These are phyloP conservation scores for Alternaria longipes DNA, from an alignment of 2,329 filamentous ascomycete genomes.

Conservation along the genomic window DNA sequence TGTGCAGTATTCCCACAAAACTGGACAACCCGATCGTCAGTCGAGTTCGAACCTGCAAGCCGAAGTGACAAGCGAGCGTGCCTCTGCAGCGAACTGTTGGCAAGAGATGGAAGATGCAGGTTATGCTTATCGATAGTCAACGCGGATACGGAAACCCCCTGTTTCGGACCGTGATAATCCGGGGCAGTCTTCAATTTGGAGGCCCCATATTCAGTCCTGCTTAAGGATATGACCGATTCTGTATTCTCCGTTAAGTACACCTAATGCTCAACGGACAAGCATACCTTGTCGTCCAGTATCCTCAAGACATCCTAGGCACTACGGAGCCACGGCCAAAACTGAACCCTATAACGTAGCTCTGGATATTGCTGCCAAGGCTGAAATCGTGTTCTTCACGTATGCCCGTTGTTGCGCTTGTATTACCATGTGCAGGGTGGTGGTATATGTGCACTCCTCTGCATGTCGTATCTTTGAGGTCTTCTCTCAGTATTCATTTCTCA, in stretches of 20 bases:
- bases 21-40: not conserved
- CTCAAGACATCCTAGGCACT: not conserved
- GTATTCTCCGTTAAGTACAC: not conserved
- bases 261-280: not conserved
- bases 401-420: not conserved
- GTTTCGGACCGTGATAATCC: conserved; percentile 8
- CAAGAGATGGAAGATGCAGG: conserved; percentile 15
- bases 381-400: not conserved
- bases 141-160: conserved; percentile 9
- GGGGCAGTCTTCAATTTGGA: not conserved
- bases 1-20: not conserved
- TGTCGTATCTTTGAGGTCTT: not conserved
- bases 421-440: not conserved
- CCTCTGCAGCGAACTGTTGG: not conserved
- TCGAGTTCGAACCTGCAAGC: not conserved
- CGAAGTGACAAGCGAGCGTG: not conserved
- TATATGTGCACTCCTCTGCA: not conserved
- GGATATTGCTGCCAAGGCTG: not conserved
- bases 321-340: not conserved
- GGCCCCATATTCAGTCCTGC: not conserved
- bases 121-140: conserved; percentile 25
- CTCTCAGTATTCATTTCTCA: not conserved
- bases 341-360: not conserved
- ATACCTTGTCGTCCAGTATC: not conserved
- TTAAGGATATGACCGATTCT: not conserved